Conservation (phyloP, 1,284 basidiomycete species). For the Cystobasidium pallidum region DNA sequence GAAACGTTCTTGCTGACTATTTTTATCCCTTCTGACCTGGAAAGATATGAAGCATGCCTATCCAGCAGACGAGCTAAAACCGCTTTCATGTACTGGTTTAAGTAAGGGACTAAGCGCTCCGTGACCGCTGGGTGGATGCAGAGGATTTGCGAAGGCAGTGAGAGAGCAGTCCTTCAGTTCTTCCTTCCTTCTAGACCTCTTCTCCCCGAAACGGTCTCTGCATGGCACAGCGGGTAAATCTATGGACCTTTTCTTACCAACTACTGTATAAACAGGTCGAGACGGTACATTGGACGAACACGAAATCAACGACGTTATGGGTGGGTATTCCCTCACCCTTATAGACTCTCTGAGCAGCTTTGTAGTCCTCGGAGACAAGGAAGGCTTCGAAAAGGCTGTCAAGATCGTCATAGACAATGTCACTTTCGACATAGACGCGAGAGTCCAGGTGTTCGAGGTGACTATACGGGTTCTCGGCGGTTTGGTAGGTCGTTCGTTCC, state of each 20-base stretch:
- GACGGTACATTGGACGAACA: slow-evolving; percentile 64
- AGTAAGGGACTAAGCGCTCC: slow-evolving; percentile 62
- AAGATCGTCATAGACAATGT: slow-evolving; percentile 74
- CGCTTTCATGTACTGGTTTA: slow-evolving; percentile 78
- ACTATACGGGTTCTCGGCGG: slow-evolving; percentile 67
- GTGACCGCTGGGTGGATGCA: not conserved
- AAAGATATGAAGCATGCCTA: slow-evolving; percentile 46
- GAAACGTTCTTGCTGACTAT: slow-evolving; percentile 4
- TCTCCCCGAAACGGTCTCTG: no score
- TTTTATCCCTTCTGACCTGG: not conserved
- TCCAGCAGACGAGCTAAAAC: slow-evolving; percentile 68
- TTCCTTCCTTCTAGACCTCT: not conserved
- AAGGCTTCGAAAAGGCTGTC: slow-evolving; percentile 75
- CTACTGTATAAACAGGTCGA: slow-evolving; percentile 18
- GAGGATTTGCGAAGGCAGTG: not conserved
- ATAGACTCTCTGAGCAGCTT: slow-evolving; percentile 81
- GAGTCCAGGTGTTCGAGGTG: slow-evolving; percentile 76
- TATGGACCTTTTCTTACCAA: no score
- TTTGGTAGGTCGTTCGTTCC: slow-evolving; percentile 57
- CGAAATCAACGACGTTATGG: slow-evolving; percentile 78
- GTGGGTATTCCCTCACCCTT: slow-evolving; percentile 80
- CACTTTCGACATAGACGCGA: slow-evolving; percentile 71
- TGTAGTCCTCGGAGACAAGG: slow-evolving; percentile 70
- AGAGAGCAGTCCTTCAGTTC: not conserved
- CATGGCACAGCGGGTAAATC: no score